Evolutionary conservation across 1,284 basidiomycete species (phyloP).

Genomic region (Acaromyces ingoldii): DNA sequence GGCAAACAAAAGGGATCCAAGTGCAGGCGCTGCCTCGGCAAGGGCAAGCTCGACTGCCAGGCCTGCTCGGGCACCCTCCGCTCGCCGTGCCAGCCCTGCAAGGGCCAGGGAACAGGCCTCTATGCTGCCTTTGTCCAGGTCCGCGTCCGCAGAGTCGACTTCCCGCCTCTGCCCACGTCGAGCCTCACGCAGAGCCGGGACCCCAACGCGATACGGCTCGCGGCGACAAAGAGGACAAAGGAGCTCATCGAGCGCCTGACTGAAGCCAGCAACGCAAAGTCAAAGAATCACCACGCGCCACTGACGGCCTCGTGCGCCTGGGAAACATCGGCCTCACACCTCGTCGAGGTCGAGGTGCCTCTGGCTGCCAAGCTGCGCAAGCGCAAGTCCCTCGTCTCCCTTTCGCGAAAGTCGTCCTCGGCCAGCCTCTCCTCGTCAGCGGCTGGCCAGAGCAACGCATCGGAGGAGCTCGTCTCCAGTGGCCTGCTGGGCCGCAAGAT

Average conservation of each 20-base stretch:
- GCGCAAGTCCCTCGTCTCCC: background rate
- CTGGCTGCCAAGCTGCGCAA: constrained; percentile 16
- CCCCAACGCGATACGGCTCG: constrained; percentile 22
- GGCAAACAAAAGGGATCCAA: constrained; percentile 27
- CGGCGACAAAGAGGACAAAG: constrained; percentile 21
- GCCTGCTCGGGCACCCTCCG: constrained; percentile 24
- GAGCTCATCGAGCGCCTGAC: constrained; percentile 26
- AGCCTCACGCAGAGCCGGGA: constrained; percentile 14
- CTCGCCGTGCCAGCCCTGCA: constrained; percentile 23
- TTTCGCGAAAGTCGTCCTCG: too few relatives aligned
- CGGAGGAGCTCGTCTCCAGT: too few relatives aligned
- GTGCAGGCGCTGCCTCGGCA: constrained; percentile 32
- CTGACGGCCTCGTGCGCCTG: constrained; percentile 34
- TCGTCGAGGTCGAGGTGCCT: constrained; percentile 23
- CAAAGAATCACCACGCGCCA: constrained; percentile 17
- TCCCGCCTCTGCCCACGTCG: constrained; percentile 27
- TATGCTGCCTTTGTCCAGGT: constrained; percentile 36
- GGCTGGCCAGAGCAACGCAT: constrained; percentile 14
- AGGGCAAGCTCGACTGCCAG: constrained; percentile 29
- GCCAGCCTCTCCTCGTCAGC: constrained; percentile 11
- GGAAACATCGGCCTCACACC: constrained; percentile 26
- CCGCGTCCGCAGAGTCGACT: constrained; percentile 29
- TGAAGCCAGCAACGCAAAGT: constrained; percentile 10
- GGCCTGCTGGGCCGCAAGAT: constrained; percentile 22
- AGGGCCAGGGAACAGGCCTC: constrained; percentile 23